A percentile compares a stretch with the other conserved stretches of the same genome.
Conservation (phyloP, 2,329 filamentous ascomycete species). For the Cryphonectria radicalis region DNA sequence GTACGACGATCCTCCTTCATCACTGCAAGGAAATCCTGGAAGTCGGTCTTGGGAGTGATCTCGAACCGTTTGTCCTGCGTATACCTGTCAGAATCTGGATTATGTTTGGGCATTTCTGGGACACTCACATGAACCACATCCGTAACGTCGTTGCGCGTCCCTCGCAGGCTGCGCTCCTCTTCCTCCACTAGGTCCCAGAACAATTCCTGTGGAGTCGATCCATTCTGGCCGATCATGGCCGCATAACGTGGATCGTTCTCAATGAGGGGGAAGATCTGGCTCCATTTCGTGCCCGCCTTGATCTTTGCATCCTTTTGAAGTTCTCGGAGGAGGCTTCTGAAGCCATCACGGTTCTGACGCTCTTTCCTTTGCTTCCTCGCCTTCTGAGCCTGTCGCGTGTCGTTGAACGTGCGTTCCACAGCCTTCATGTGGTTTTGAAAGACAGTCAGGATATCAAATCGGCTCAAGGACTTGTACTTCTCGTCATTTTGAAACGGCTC, state of each 20-base stretch:
- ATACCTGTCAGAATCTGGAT: constrained; percentile 42
- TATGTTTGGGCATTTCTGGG: constrained; percentile 10
- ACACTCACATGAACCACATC: constrained; percentile 82
- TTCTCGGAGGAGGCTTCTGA: constrained; percentile 74
- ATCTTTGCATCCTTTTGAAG: constrained; percentile 78
- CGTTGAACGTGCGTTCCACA: constrained; percentile 89
- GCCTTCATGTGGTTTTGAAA: constrained; percentile 96
- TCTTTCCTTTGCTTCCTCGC: constrained; percentile 78
- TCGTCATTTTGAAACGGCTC: constrained; percentile 78
- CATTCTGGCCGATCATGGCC: constrained; percentile 80
- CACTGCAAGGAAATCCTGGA: constrained; percentile 83
- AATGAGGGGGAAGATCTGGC: constrained; percentile 73
- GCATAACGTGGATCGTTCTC: constrained; percentile 82
- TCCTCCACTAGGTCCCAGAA: constrained; percentile 97
- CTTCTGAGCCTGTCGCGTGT: constrained; percentile 86
- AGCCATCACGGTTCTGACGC: constrained; percentile 84
- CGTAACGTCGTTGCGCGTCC: constrained; percentile 79
- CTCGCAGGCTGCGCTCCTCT: constrained; percentile 84
- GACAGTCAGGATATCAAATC: constrained; percentile 86
- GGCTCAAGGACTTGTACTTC: constrained; percentile 83
- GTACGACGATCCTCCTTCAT: constrained; percentile 87
- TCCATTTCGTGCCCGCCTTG: constrained; percentile 91
- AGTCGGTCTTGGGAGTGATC: constrained; percentile 81
- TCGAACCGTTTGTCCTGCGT: constrained; percentile 86
- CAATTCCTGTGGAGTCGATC: constrained; percentile 85